A percentile compares a stretch with the other conserved stretches of the same genome.
These are phyloP conservation scores for Atkinsonella texensis DNA, from an alignment of 2,329 filamentous ascomycete genomes.

Conservation along the genomic window DNA sequence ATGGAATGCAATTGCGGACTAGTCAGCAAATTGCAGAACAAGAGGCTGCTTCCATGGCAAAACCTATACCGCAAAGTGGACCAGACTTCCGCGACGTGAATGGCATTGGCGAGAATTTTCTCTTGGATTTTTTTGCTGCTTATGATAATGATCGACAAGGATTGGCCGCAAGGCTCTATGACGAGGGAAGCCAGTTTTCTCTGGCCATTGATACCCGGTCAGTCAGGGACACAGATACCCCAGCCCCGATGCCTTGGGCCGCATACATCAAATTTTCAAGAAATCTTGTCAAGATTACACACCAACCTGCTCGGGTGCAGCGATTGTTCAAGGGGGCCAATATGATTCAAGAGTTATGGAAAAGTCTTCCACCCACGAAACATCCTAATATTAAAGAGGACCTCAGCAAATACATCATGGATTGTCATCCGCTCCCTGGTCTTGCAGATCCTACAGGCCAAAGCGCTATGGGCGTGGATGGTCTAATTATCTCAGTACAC, in stretches of 20 bases:
- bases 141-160: conserved; percentile 61
- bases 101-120: conserved; percentile 62
- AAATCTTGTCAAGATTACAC: conserved; percentile 60
- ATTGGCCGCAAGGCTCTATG: conserved; percentile 59
- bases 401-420: conserved; percentile 65
- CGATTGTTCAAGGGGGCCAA: conserved; percentile 54
- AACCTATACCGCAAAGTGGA: conserved; percentile 48
- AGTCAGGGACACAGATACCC: conserved; percentile 35
- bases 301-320: conserved; percentile 46
- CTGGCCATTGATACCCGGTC: conserved; percentile 54
- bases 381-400: conserved; percentile 61
- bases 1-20: conserved; percentile 61
- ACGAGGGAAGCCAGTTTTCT: conserved; percentile 63
- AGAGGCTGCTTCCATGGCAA: conserved; percentile 36
- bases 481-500: conserved; percentile 67
- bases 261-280: conserved; percentile 66
- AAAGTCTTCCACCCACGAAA: conserved; percentile 55
- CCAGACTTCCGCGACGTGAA: conserved; percentile 64
- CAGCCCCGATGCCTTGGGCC: conserved; percentile 49
- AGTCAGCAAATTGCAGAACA: conserved; percentile 53
- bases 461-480: conserved; percentile 56
- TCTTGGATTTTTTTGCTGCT: conserved; percentile 59
- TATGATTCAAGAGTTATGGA: conserved; percentile 58
- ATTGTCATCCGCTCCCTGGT: conserved; percentile 63
- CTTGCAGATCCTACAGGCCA: conserved; percentile 58